These are phyloP conservation scores for Alnus rubra DNA, from an alignment of 306 rosid species.

Conservation along the genomic window DNA sequence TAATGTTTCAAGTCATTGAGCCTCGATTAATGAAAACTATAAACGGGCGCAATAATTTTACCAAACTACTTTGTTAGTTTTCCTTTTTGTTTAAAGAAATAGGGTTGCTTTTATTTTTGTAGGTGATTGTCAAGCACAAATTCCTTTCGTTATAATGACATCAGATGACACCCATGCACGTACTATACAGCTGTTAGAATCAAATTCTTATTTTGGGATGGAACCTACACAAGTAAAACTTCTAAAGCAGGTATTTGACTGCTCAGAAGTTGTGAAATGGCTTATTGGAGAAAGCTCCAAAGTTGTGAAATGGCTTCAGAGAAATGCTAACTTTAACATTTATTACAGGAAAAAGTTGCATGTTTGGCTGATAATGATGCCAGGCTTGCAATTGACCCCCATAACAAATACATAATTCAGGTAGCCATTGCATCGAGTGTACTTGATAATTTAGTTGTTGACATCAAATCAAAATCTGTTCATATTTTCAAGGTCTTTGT, in stretches of 20 bases:
- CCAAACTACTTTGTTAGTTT: slow-evolving; percentile 15
- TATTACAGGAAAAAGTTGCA: slow-evolving; percentile 93
- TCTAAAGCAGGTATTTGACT: slow-evolving; percentile 75
- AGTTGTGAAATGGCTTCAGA: slow-evolving; percentile 20
- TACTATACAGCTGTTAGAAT: slow-evolving; percentile 64
- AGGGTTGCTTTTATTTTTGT: slow-evolving; percentile 29
- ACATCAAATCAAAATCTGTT: neutral
- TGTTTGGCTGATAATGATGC: slow-evolving; percentile 95
- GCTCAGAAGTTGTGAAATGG: slow-evolving; percentile 1
- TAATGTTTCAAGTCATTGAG: slow-evolving; percentile 4
- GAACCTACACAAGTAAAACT: slow-evolving; percentile 84
- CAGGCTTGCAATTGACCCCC: slow-evolving; percentile 83
- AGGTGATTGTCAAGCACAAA: slow-evolving; percentile 55
- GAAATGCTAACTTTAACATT: slow-evolving; percentile 12
- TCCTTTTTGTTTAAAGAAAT: slow-evolving; percentile 25
- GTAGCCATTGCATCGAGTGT: slow-evolving; percentile 37
- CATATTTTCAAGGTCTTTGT: neutral
- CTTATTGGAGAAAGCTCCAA: slow-evolving; percentile 18
- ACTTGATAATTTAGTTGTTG: slow-evolving; percentile 6
- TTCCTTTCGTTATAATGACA: slow-evolving; percentile 90
- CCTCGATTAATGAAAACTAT: neutral
- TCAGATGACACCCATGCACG: slow-evolving; percentile 93
- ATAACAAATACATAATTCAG: slow-evolving; percentile 84
- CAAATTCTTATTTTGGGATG: slow-evolving; percentile 94
- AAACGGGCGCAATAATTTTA: neutral